Conservation (phyloP, 192 early-diverging fungal species). For the Linnemannia hyalina region DNA sequence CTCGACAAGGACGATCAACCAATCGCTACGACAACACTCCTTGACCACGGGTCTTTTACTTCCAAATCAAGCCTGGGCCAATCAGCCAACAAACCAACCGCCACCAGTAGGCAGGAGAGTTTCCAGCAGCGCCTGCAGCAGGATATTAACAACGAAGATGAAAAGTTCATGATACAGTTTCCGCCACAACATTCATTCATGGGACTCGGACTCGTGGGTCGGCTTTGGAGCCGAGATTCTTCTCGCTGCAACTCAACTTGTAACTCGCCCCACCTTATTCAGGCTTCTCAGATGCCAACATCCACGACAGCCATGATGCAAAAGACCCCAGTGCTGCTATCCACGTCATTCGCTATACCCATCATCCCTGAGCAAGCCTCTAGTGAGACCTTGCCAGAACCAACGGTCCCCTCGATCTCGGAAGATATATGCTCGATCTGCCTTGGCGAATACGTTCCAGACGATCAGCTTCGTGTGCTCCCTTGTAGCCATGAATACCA, state of each 20-base stretch:
- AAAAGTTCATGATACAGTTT: slow-evolving; percentile 4
- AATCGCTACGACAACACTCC: background rate
- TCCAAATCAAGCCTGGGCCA: background rate
- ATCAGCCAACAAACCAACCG: background rate
- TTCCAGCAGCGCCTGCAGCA: too few relatives aligned
- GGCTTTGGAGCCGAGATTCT: slow-evolving; percentile 24
- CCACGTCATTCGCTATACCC: background rate
- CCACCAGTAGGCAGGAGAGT: too few relatives aligned
- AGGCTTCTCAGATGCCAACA: slow-evolving; percentile 10
- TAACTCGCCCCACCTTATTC: slow-evolving; percentile 15
- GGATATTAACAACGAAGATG: background rate
- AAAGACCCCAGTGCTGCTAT: background rate
- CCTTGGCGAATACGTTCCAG: slow-evolving; percentile 28
- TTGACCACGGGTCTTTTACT: background rate
- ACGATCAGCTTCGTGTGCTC: slow-evolving; percentile 33
- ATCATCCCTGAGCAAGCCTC: background rate
- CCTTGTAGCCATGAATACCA: slow-evolving; percentile 54
- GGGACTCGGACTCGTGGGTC: slow-evolving; percentile 4
- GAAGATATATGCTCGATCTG: slow-evolving; percentile 50
- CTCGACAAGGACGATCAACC: slow-evolving; percentile 17
- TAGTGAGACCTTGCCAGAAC: background rate
- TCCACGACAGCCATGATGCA: slow-evolving; percentile 2
- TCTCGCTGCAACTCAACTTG: slow-evolving; percentile 7
- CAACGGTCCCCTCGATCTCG: background rate
- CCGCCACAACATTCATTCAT: slow-evolving; percentile 16